phyloP scores from a whole-genome alignment of 2,329 filamentous ascomycete species.

The Fusarium fracticaudum region DNA sequence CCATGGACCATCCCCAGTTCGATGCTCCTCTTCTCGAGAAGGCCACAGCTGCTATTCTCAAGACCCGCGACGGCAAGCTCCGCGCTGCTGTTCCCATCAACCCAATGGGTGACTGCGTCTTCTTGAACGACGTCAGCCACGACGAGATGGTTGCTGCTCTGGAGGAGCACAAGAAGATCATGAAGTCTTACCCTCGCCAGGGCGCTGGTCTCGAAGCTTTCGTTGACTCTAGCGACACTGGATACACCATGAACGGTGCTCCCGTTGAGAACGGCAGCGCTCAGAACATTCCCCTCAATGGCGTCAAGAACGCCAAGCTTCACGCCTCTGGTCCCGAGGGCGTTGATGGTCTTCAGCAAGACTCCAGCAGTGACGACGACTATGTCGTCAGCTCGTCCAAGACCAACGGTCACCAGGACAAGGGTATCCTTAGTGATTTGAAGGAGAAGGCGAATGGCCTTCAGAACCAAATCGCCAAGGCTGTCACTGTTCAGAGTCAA shows the following conservation, averaged over 20 bases:
- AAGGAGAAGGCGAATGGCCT: constrained; percentile 27
- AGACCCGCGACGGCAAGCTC: constrained; percentile 74
- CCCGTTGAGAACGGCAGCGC: constrained; percentile 30
- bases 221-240: constrained; percentile 75
- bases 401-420: constrained; percentile 1
- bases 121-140: constrained; percentile 72
- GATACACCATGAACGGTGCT: constrained; percentile 55
- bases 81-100: constrained; percentile 72
- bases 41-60: constrained; percentile 74
- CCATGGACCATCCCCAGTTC: constrained; percentile 76
- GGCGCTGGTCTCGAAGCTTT: constrained; percentile 75
- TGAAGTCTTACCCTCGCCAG: constrained; percentile 69
- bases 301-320: constrained; percentile 16
- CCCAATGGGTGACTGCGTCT: constrained; percentile 72
- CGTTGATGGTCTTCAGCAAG: constrained; percentile 30
- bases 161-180: constrained; percentile 69
- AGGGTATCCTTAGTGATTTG: constrained; percentile 21
- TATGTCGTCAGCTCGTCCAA: constrained; percentile 15
- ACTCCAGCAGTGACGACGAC: constrained; percentile 13
- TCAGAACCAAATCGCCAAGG: constrained; percentile 15
- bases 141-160: constrained; percentile 71
- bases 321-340: constrained; percentile 33
- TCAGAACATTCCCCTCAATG: constrained; percentile 7
- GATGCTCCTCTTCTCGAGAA: constrained; percentile 72
- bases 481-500: constrained; percentile 19